Conservation (phyloP, 2,329 filamentous ascomycete species). For the Tolypocladium inflatum region DNA sequence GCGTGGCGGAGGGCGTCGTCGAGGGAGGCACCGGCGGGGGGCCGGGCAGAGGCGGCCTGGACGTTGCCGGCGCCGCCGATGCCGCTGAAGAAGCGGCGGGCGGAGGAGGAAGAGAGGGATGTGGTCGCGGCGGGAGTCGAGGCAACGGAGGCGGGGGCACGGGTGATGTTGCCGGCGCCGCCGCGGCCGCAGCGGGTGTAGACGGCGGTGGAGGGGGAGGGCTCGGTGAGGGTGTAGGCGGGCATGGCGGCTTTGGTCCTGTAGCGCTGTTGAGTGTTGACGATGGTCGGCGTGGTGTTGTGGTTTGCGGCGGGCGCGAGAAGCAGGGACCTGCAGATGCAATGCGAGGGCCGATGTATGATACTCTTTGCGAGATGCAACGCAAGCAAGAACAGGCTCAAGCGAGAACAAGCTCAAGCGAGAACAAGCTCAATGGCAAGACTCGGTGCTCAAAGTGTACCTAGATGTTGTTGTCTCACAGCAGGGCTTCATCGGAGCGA, state of each 20-base stretch:
- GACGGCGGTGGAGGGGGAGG: neutral
- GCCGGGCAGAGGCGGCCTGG: slow-evolving; percentile 34
- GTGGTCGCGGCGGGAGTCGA: slow-evolving; percentile 37
- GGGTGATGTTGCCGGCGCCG: slow-evolving; percentile 45
- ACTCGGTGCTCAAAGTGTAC: neutral
- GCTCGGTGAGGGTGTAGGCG: neutral
- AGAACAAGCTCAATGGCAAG: neutral
- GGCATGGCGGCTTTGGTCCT: neutral
- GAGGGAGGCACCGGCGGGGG: slow-evolving; percentile 35
- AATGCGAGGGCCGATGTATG: too few relatives aligned
- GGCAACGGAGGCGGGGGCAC: slow-evolving; percentile 29
- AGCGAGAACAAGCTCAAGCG: too few relatives aligned
- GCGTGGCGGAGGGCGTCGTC: slow-evolving; percentile 37
- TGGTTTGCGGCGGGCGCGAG: neutral
- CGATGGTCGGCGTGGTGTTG: neutral
- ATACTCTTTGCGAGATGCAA: neutral
- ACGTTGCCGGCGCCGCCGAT: slow-evolving; percentile 58
- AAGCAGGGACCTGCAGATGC: neutral
- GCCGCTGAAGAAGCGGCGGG: slow-evolving; percentile 52
- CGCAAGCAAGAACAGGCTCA: neutral
- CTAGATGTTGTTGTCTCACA: neutral
- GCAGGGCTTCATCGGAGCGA: neutral
- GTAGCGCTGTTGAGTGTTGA: neutral
- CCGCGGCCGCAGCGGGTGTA: slow-evolving; percentile 39
- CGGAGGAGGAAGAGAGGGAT: slow-evolving; percentile 20